These are phyloP conservation scores for Panus rudis DNA, from an alignment of 768 basidiomycete genomes.

Conservation along the genomic window DNA sequence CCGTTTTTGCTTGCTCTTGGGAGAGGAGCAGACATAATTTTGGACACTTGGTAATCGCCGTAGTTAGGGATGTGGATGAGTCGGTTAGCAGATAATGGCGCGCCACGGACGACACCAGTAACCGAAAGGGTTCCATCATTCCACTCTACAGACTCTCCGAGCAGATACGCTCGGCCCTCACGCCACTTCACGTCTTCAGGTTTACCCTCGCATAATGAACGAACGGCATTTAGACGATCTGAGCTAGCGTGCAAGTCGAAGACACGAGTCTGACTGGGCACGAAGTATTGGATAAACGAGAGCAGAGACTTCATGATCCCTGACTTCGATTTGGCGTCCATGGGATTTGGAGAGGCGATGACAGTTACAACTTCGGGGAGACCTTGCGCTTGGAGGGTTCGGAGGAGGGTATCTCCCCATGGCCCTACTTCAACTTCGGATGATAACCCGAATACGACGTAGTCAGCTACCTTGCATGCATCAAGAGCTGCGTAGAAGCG, in stretches of 20 bases:
- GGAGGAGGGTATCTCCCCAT: constrained; percentile 83
- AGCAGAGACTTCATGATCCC: constrained; percentile 80
- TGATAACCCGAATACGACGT: constrained; percentile 80
- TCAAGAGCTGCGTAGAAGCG: constrained; percentile 75
- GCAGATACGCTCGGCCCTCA: constrained; percentile 69
- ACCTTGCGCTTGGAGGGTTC: constrained; percentile 86
- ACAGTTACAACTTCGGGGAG: constrained; percentile 79
- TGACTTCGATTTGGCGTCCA: constrained; percentile 56
- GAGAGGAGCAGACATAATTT: constrained; percentile 62
- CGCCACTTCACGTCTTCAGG: constrained; percentile 79
- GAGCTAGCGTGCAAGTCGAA: constrained; percentile 61
- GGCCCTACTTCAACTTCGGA: constrained; percentile 72
- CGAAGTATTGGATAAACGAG: constrained; percentile 94
- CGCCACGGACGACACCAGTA: constrained; percentile 82
- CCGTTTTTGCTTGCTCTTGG: constrained; percentile 31
- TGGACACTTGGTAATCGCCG: constrained; percentile 83
- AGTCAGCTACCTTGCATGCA: constrained; percentile 83
- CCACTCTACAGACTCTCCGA: constrained; percentile 61
- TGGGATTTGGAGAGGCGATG: constrained; percentile 42
- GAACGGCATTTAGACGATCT: constrained; percentile 66
- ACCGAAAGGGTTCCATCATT: constrained; percentile 64
- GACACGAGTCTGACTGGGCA: constrained; percentile 70
- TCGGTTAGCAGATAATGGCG: constrained; percentile 69
- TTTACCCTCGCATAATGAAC: constrained; percentile 78
- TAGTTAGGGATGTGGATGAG: constrained; percentile 81